Percentiles rank a stretch among this genome's conserved stretches.
phyloP scores from a whole-genome alignment of 257 asterid species.

The Solanum dulcamara region DNA sequence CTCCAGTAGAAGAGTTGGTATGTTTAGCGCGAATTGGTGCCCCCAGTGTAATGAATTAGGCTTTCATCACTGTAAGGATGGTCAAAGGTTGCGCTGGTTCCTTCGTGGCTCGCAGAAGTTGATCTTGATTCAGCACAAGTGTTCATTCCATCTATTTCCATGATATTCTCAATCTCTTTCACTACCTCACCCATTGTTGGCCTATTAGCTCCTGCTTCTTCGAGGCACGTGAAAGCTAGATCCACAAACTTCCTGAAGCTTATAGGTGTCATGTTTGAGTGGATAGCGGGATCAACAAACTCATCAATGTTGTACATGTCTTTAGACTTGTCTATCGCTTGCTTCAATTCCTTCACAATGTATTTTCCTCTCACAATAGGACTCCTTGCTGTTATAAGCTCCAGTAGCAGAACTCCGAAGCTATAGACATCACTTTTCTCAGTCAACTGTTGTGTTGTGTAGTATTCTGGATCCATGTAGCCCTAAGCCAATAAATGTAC shows the following conservation, averaged over 20 bases:
- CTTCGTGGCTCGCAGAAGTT: slow-evolving; percentile 26
- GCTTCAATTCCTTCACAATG: not conserved
- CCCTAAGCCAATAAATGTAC: not conserved
- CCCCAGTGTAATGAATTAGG: not conserved
- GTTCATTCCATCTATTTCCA: slow-evolving; percentile 1
- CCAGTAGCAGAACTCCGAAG: slow-evolving; percentile 3
- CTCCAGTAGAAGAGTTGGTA: not conserved
- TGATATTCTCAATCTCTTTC: slow-evolving; percentile 7
- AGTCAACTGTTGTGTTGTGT: slow-evolving; percentile 9
- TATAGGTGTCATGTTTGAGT: not conserved
- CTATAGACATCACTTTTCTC: slow-evolving; percentile 9
- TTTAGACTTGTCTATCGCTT: slow-evolving; percentile 2
- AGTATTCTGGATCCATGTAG: slow-evolving; percentile 9
- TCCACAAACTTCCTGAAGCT: slow-evolving; percentile 3
- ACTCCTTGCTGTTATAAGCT: slow-evolving; percentile 1
- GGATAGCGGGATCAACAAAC: not conserved
- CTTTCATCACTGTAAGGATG: not conserved
- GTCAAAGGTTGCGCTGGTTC: slow-evolving; percentile 4
- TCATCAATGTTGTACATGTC: not conserved
- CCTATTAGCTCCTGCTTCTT: not conserved
- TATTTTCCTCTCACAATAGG: slow-evolving; percentile 3
- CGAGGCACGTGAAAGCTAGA: not conserved
- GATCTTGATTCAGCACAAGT: not conserved
- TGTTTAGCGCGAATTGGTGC: not conserved
- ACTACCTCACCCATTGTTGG: slow-evolving; percentile 7